A percentile compares a stretch with the other conserved stretches of the same genome.
Conservation (phyloP, 805 yeast genomes). For the Yamadazyma paraphyllophila region DNA sequence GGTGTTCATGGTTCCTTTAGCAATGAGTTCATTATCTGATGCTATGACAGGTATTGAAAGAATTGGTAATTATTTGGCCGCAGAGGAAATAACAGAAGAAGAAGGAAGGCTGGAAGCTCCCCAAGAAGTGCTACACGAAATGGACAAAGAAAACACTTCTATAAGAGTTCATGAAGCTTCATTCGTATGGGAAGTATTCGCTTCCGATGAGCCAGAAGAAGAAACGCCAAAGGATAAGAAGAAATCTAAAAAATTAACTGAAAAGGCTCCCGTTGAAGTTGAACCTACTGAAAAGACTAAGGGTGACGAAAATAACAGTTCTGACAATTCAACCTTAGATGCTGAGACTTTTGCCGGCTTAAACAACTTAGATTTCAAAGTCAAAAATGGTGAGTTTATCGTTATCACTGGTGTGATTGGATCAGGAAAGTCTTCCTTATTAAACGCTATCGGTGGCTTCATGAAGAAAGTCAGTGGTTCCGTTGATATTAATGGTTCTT, state of each 20-base stretch:
- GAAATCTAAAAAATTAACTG: background rate
- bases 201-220: constrained; percentile 17
- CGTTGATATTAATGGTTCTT: constrained; percentile 28
- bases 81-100: constrained; percentile 39
- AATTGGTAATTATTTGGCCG: constrained; percentile 51
- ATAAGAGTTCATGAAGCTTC: constrained; percentile 22
- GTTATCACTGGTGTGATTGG: constrained; percentile 39
- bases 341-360: constrained; percentile 26
- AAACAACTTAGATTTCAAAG: constrained; percentile 21
- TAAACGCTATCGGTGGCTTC: constrained; percentile 36
- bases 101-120: constrained; percentile 27
- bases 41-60: constrained; percentile 61
- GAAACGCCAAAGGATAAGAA: constrained; percentile 4
- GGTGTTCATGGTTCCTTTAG: constrained; percentile 68
- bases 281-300: constrained; percentile 1
- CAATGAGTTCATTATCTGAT: constrained; percentile 66
- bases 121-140: constrained; percentile 17
- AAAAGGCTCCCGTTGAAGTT: background rate
- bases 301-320: background rate
- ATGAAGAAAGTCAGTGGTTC: constrained; percentile 33
- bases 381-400: constrained; percentile 33
- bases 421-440: constrained; percentile 36
- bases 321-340: constrained; percentile 8
- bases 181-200: constrained; percentile 31
- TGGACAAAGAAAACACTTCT: constrained; percentile 25